A percentile compares a stretch with the other conserved stretches of the same genome.
Evolutionary conservation across 169 alveolate genomes (phyloP).

Genomic region (Eimeria maxima): DNA sequence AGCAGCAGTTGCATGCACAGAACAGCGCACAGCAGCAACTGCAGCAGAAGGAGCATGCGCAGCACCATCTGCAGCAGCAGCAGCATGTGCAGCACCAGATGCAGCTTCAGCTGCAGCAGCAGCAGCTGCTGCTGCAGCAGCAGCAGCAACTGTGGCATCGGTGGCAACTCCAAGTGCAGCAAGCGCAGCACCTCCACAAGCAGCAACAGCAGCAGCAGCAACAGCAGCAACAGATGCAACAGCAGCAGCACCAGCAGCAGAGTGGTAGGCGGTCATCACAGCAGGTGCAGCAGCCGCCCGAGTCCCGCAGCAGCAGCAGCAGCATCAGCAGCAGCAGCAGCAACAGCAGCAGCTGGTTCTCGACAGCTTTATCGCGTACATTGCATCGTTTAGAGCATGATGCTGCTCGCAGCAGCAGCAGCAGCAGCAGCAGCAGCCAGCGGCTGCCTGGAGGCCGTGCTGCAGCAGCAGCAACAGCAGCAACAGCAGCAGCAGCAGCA

Average conservation of each 20-base stretch:
- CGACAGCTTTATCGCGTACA: neutral
- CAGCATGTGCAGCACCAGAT: too few species aligned
- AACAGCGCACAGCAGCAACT: neutral
- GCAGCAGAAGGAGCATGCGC: neutral
- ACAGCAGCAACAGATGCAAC: too few species aligned
- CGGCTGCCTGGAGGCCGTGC: neutral
- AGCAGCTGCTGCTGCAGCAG: too few species aligned
- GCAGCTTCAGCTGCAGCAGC: too few species aligned
- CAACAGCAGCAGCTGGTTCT: neutral
- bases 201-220: conserved; percentile 23
- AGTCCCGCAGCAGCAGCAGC: conserved; percentile 24
- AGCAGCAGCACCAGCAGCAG: too few species aligned
- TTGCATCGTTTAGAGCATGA: neutral
- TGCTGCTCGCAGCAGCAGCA: neutral
- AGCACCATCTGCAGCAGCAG: too few species aligned
- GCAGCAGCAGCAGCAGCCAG: conserved; percentile 26
- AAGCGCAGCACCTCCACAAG: neutral
- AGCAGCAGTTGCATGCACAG: neutral
- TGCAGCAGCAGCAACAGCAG: conserved; percentile 13
- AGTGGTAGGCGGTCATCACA: neutral
- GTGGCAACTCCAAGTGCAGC: neutral
- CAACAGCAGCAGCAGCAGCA: neutral
- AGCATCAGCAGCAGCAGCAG: conserved; percentile 26
- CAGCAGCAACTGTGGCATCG: neutral
- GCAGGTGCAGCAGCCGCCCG: neutral